Percentiles rank a stretch among this genome's conserved stretches.
phyloP scores from a whole-genome alignment of 352 stramenopile genomes.

The Pythium aphanidermatum region DNA sequence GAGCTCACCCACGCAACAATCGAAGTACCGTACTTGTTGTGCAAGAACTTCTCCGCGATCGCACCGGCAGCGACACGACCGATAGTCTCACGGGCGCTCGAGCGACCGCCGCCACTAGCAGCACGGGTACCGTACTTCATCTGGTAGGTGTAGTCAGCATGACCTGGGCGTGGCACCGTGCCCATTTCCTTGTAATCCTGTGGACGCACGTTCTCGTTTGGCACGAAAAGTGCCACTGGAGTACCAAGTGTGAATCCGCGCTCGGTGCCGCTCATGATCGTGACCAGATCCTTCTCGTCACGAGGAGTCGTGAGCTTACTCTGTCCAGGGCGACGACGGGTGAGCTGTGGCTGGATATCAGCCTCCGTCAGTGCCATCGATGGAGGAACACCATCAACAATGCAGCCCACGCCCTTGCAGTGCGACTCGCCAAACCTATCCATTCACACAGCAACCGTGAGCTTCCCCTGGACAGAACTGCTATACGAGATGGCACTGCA shows the following conservation, averaged over 20 bases:
- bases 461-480: too few relatives aligned
- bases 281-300: slow-evolving; percentile 96
- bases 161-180: slow-evolving; percentile 85
- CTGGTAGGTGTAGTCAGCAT: slow-evolving; percentile 99
- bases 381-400: slow-evolving; percentile 97
- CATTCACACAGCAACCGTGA: background rate
- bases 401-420: slow-evolving; percentile 96
- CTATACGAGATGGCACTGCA: too few relatives aligned
- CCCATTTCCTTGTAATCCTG: slow-evolving; percentile 98
- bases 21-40: slow-evolving; percentile 86
- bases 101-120: slow-evolving; percentile 94
- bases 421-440: slow-evolving; percentile 96
- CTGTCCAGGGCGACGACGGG: slow-evolving; percentile 95
- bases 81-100: slow-evolving; percentile 97
- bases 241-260: slow-evolving; percentile 94
- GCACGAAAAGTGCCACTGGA: slow-evolving; percentile 95
- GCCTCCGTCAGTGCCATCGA: slow-evolving; percentile 92
- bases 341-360: slow-evolving; percentile 97
- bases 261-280: slow-evolving; percentile 96
- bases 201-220: slow-evolving; percentile 97
- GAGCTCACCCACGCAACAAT: slow-evolving; percentile 89
- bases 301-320: slow-evolving; percentile 97
- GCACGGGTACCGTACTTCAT: slow-evolving; percentile 98
- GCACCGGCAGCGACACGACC: slow-evolving; percentile 95
- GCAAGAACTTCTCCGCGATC: slow-evolving; percentile 95